Base-by-base conservation (phyloP, 768 basidiomycete genomes). In the Amanita jacksonii region DNA sequence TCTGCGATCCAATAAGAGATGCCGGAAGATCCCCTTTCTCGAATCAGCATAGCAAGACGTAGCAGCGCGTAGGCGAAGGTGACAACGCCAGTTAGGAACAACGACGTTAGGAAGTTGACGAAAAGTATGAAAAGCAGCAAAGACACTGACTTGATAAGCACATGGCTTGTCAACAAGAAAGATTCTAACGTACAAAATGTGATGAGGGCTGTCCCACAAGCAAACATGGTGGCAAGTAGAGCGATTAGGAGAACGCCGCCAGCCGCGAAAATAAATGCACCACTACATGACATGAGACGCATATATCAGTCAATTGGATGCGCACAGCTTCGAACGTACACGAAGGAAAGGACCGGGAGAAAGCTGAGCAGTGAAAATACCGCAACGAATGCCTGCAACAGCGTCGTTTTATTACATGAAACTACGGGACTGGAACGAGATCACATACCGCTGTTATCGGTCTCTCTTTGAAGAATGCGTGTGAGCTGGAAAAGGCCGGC, bases 361-460 rank as follows among this genome's bases (percentile, higher is more conserved):
- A 58, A 52, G 33, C 70, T 61, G 40, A 73, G 57, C 22, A 58
- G 36, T 18, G 54, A 54, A 34, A 71, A 69, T 46, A 68, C 57
- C 7, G 62, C 57, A 31, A 71, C 18, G 50, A 70, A 71, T 10
- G 63, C 67, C 72, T 73, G 48, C n/a, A 18, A 41, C 18, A 35
- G 25, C 22, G 9, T 25, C 39, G 41, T 46, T 47, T 20, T 30
- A 44, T 16, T 16, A 25, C n/a, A 20, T 22, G 9, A 32, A 4
- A 32, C n/a, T 8, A 10, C 34, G 12, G 16, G 15, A 8, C n/a
- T 34, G 7, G 10, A 10, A n/a, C 23, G 37, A 16, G 34, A 19
- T 32, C 43, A 58, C 61, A 18, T 48, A 66, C 66, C n/a, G 64
- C 59, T 22, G 53, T 46, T 40, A 65, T 55, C 12, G 64, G 64